These are phyloP conservation scores for Tillandsia fasciculata DNA, from an alignment of 176 grass and related monocot species.

Conservation along the genomic window DNA sequence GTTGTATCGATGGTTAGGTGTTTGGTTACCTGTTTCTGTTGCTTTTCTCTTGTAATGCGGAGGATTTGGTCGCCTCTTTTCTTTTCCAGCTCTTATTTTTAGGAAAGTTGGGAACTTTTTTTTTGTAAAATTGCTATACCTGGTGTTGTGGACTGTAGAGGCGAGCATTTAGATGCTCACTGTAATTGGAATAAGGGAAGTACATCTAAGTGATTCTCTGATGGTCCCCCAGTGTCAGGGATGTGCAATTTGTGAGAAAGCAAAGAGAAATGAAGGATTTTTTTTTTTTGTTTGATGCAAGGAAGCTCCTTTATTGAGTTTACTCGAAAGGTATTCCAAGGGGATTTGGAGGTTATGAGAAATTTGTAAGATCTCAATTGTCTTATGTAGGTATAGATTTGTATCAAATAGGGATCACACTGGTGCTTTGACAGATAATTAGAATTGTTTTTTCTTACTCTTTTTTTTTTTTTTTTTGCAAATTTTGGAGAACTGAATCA, in stretches of 20 bases:
- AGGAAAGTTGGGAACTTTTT: neutral
- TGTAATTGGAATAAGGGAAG: neutral
- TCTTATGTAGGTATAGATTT: neutral
- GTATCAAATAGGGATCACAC: neutral
- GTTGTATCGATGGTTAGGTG: neutral
- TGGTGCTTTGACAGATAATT: neutral
- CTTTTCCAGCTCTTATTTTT: neutral
- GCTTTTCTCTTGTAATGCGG: neutral
- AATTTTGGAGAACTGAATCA: neutral
- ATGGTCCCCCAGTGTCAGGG: neutral
- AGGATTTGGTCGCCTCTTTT: neutral
- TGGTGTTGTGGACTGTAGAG: neutral
- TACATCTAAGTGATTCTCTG: neutral
- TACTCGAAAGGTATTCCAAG: neutral
- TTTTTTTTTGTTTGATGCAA: neutral
- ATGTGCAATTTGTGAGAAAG: neutral
- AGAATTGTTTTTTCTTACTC: neutral
- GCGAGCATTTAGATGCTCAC: neutral
- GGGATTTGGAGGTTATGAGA: neutral
- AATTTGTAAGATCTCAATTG: constrained; percentile 2
- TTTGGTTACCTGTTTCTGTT: neutral
- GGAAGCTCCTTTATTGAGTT: too few species aligned
- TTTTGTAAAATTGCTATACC: neutral
- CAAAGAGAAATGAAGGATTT: neutral
- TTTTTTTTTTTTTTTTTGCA: neutral